phyloP scores from a whole-genome alignment of 371 early-diverging fungal genomes.

The Haplosporangium sp. region DNA sequence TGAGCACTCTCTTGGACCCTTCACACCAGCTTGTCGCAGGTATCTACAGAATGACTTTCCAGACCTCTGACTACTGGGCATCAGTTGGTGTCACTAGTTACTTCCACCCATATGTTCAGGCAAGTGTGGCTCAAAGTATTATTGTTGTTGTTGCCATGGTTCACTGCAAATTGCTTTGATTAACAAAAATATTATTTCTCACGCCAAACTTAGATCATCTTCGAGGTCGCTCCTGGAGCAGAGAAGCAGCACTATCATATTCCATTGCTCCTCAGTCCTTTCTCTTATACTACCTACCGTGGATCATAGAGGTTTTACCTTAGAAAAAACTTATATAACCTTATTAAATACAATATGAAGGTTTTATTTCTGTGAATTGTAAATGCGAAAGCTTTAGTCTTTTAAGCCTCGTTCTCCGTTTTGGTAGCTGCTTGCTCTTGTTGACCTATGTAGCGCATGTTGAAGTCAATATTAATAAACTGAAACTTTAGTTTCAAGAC shows the following conservation, averaged over 20 bases:
- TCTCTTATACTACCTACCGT: conserved; percentile 90
- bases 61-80: conserved; percentile 80
- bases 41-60: conserved; percentile 85
- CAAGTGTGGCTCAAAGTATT: conserved; percentile 36
- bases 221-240: conserved; percentile 68
- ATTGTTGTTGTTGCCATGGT: no score
- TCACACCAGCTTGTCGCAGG: conserved; percentile 72
- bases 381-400: no score
- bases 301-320: conserved; percentile 59
- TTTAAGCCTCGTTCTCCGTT: no score
- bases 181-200: background rate
- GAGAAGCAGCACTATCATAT: conserved; percentile 82
- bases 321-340: background rate
- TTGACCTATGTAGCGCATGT: no score
- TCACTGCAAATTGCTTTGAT: no score
- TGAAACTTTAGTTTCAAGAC: no score
- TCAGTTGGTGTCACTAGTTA: conserved; percentile 66
- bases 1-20: conserved; percentile 70
- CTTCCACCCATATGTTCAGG: conserved; percentile 89
- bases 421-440: no score
- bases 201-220: conserved; percentile 66
- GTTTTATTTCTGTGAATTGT: background rate
- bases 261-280: conserved; percentile 86
- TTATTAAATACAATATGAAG: background rate
- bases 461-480: no score